Percentiles rank a stretch among this genome's conserved stretches.
These are phyloP conservation scores for Backusella tarrabulga DNA, from an alignment of 192 early-diverging fungal species.

Conservation along the genomic window DNA sequence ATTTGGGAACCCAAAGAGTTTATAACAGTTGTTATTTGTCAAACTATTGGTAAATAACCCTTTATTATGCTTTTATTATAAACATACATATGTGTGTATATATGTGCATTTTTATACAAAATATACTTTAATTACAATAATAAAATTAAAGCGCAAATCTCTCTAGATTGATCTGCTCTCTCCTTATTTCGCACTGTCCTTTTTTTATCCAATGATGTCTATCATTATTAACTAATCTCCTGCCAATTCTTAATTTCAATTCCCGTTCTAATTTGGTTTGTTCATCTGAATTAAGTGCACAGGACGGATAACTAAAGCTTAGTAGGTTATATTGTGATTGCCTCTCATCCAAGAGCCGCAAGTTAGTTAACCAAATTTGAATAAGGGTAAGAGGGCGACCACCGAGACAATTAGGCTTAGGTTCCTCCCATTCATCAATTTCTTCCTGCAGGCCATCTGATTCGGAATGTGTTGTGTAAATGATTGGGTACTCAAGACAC, in stretches of 20 bases:
- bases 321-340: slow-evolving; percentile 4
- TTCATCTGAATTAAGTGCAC: not conserved
- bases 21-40: too few relatives aligned
- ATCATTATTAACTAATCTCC: not conserved
- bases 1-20: too few relatives aligned
- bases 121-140: not conserved
- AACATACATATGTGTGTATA: not conserved
- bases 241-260: not conserved
- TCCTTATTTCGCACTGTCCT: slow-evolving; percentile 6
- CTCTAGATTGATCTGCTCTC: slow-evolving; percentile 21
- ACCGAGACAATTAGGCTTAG: slow-evolving; percentile 27
- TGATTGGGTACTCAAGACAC: slow-evolving; percentile 32
- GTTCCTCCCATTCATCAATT: slow-evolving; percentile 26
- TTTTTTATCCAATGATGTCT: not conserved
- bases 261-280: not conserved
- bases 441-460: slow-evolving; percentile 5
- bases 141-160: slow-evolving; percentile 24
- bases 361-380: not conserved
- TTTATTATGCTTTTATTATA: not conserved
- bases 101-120: not conserved
- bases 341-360: not conserved
- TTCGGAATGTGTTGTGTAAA: slow-evolving; percentile 24
- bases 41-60: too few relatives aligned
- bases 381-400: not conserved
- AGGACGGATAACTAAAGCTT: slow-evolving; percentile 27